Percentiles rank a stretch among this genome's conserved stretches.
Conservation (phyloP, 371 early-diverging fungal species). For the Haplosporangium sp. region DNA sequence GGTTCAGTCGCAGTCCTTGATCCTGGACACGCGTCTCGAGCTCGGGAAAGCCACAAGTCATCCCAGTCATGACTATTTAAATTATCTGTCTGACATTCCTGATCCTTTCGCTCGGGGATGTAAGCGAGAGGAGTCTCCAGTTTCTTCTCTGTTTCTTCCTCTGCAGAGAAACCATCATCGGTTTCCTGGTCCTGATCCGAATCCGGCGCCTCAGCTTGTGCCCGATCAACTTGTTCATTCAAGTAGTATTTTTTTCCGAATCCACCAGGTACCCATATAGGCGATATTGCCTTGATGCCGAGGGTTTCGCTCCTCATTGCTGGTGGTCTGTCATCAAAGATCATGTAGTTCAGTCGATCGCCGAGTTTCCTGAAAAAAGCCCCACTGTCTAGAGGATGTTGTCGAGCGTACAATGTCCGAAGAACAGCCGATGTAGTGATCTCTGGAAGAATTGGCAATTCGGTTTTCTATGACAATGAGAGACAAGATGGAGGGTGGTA, state of each 20-base stretch:
- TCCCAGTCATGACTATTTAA: constrained; percentile 4
- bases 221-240: constrained; percentile 17
- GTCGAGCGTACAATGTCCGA: constrained; percentile 23
- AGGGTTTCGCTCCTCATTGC: neutral
- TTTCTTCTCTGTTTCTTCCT: constrained; percentile 16
- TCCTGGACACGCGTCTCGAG: constrained; percentile 4
- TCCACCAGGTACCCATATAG: neutral
- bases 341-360: neutral
- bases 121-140: constrained; percentile 16
- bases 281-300: neutral
- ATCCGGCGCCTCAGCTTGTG: constrained; percentile 25
- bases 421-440: too few species aligned
- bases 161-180: constrained; percentile 30
- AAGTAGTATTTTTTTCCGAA: constrained; percentile 27
- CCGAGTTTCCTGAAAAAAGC: constrained; percentile 17
- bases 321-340: constrained; percentile 9
- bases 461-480: neutral
- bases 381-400: constrained; percentile 5
- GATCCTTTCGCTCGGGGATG: neutral
- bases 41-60: constrained; percentile 14
- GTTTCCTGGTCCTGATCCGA: constrained; percentile 38
- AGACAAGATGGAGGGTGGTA: neutral
- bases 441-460: too few species aligned
- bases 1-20: neutral
- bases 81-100: neutral